Evolutionary conservation across 2,329 filamentous ascomycete genomes (phyloP).

Genomic region (Penicillium sp.): DNA sequence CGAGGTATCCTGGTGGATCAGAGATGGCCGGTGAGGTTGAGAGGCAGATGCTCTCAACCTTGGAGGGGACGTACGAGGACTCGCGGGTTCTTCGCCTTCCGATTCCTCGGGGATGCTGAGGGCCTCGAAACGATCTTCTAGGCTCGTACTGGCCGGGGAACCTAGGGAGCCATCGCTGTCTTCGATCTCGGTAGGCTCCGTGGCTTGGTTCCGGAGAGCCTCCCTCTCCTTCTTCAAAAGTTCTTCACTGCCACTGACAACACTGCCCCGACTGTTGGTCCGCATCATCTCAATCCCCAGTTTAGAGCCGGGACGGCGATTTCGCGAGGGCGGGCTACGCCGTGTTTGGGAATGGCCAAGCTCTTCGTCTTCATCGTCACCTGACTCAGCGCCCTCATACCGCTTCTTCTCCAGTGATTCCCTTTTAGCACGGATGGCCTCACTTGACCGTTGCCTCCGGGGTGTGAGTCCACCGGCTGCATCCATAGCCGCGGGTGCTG

Average conservation of each 20-base stretch:
- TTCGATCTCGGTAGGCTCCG: slow-evolving; percentile 17
- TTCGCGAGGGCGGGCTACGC: slow-evolving; percentile 46
- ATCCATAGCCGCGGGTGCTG: slow-evolving; percentile 56
- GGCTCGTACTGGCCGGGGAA: slow-evolving; percentile 18
- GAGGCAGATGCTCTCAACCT: neutral
- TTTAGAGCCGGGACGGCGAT: slow-evolving; percentile 67
- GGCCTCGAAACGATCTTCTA: slow-evolving; percentile 28
- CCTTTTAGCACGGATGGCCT: slow-evolving; percentile 65
- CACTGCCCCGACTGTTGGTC: slow-evolving; percentile 84
- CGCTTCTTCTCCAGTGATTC: slow-evolving; percentile 65
- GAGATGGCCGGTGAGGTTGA: slow-evolving; percentile 10
- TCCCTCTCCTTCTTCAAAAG: slow-evolving; percentile 30
- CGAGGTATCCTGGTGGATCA: slow-evolving; percentile 14
- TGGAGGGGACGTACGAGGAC: slow-evolving; percentile 18
- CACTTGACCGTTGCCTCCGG: slow-evolving; percentile 59
- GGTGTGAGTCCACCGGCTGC: slow-evolving; percentile 42
- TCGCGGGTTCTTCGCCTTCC: slow-evolving; percentile 25
- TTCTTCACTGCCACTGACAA: slow-evolving; percentile 44
- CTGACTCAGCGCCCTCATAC: slow-evolving; percentile 70
- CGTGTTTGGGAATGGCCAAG: slow-evolving; percentile 53
- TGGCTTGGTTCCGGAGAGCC: slow-evolving; percentile 21
- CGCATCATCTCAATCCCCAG: slow-evolving; percentile 96
- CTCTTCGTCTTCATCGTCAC: slow-evolving; percentile 91
- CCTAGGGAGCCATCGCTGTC: slow-evolving; percentile 19
- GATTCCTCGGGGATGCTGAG: slow-evolving; percentile 31